These are phyloP conservation scores for Sungouiella thailandica DNA, from an alignment of 805 yeast genomes.

Conservation along the genomic window DNA sequence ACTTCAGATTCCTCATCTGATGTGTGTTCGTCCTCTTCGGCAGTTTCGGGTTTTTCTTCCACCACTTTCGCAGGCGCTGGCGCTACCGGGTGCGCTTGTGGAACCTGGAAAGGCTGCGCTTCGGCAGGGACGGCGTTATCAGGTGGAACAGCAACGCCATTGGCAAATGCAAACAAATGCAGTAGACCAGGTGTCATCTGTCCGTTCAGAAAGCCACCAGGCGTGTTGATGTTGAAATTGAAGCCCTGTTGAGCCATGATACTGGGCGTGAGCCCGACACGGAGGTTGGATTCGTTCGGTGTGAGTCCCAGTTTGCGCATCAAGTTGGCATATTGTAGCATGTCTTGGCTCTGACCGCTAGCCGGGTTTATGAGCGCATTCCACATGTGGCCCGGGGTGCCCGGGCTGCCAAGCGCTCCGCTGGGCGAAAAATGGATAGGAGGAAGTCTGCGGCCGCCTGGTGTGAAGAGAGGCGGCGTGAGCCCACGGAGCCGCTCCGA, in stretches of 20 bases:
- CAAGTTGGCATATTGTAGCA: slow-evolving; percentile 26
- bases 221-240: slow-evolving; percentile 36
- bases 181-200: slow-evolving; percentile 47
- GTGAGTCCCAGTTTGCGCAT: slow-evolving; percentile 57
- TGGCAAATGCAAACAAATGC: slow-evolving; percentile 31
- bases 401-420: slow-evolving; percentile 36
- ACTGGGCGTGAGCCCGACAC: slow-evolving; percentile 72
- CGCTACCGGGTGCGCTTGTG: too few species aligned
- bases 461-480: slow-evolving; percentile 51
- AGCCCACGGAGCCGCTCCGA: slow-evolving; percentile 26
- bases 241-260: slow-evolving; percentile 19
- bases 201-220: too few species aligned
- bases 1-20: too few species aligned
- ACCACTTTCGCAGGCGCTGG: not conserved
- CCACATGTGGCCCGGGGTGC: slow-evolving; percentile 52
- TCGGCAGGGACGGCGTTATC: not conserved
- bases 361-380: slow-evolving; percentile 42
- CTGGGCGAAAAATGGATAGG: slow-evolving; percentile 48
- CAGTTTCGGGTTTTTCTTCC: not conserved
- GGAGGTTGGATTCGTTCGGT: slow-evolving; percentile 68
- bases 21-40: not conserved
- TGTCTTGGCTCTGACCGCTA: slow-evolving; percentile 12
- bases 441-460: slow-evolving; percentile 57
- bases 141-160: slow-evolving; percentile 1
- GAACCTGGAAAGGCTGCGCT: too few species aligned